Base-by-base conservation (phyloP, 2,329 filamentous ascomycete species). In the Sclerotinia trifoliorum region DNA sequence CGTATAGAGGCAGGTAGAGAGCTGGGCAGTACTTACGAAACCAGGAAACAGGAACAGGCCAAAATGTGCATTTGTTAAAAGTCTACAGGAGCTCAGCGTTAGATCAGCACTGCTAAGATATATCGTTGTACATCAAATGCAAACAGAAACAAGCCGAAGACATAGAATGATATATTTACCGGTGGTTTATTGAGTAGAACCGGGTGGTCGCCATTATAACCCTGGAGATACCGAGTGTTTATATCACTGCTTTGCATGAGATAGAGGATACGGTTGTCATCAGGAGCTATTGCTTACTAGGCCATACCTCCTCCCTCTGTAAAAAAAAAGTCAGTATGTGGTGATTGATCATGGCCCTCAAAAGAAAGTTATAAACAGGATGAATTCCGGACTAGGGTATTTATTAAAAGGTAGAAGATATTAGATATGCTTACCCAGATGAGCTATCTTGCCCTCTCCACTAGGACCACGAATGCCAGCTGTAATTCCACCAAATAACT, bases 31-130 rank as follows among this genome's bases (percentile, higher is more conserved):
- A 49, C 58, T 61, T 61, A 61, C 58, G 19, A 35, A 24, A 24
- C 58, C 58, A 61, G 13, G 58, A 5, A 8, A 35, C 15, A 35
- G 58, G 44, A 49, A 61, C 3, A 35, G 58, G 58, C 58, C 58
- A 61, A 49, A 49, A 24, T 49, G 7, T 61, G 35, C 4, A 7
- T 24, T 1, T 49, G 0, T 49, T 6, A 13, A 19, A 61, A 29
- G 48, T 32, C 58, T 61, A 35, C 19, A 8, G 4, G 42, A 42
- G 3, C 2, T 35, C 19, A 44, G 21, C 15, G 19, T 11, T 49
- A 5, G 19, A 42, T 64, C 39, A 64, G 48, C 32, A 42, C 17
- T 24, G n/a, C n/a, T 32, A 26, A 42, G 13, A 42, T 54, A 1
- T n/a, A 39, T 42, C 7, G 6, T 24, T 10, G 5, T 10, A 15